Percentiles rank a stretch among this genome's conserved stretches.
Evolutionary conservation across 768 basidiomycete genomes (phyloP).

Genomic region (Auricularia sp.): DNA sequence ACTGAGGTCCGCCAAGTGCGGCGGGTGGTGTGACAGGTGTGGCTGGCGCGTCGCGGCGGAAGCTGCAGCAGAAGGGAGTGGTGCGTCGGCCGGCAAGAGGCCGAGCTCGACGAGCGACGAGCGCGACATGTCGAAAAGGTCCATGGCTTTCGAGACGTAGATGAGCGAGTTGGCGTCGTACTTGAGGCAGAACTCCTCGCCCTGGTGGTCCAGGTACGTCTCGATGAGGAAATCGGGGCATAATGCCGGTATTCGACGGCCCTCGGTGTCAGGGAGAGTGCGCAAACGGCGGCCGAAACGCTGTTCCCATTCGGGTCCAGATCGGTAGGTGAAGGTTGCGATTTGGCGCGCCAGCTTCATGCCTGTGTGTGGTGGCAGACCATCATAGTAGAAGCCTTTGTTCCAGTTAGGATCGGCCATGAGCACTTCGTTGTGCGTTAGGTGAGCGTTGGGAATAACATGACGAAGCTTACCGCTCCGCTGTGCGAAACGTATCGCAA

Average conservation of each 20-base stretch:
- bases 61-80: constrained; percentile 13
- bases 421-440: constrained; percentile 48
- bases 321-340: constrained; percentile 97
- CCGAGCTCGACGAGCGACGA: constrained; percentile 63
- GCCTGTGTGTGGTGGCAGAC: constrained; percentile 89
- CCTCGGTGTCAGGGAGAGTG: constrained; percentile 24
- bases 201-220: constrained; percentile 95
- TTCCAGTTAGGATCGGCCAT: constrained; percentile 99
- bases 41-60: constrained; percentile 29
- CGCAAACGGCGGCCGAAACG: constrained; percentile 83
- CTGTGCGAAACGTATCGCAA: constrained; percentile 95
- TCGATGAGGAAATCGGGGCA: constrained; percentile 98
- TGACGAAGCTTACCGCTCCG: constrained; percentile 38
- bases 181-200: constrained; percentile 94
- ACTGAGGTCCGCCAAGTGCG: constrained; percentile 67
- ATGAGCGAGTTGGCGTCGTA: constrained; percentile 99
- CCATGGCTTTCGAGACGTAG: constrained; percentile 99
- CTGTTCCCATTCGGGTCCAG: constrained; percentile 97
- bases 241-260: constrained; percentile 45
- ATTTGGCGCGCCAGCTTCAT: constrained; percentile 99
- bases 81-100: constrained; percentile 27
- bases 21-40: constrained; percentile 59
- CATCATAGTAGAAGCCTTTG: constrained; percentile 94
- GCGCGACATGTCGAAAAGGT: constrained; percentile 89
- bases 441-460: constrained; percentile 4